phyloP scores from a whole-genome alignment of 169 alveolate genomes.

The Plasmodium reichenowi region DNA sequence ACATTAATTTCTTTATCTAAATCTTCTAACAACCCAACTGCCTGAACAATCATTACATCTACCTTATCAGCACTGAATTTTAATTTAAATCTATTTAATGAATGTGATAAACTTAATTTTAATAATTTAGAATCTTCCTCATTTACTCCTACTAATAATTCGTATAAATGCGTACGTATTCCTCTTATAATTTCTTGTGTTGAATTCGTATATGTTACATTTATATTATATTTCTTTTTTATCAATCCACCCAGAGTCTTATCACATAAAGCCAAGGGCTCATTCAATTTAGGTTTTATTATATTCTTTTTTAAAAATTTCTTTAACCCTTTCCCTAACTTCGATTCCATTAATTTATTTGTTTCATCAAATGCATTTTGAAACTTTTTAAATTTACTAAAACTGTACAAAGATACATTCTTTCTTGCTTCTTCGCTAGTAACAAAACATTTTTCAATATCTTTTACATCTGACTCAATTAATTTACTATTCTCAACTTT shows the following conservation, averaged over 20 bases:
- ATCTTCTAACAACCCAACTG: conserved; percentile 97
- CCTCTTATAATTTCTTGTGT: conserved; percentile 92
- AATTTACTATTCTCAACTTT: conserved; percentile 93
- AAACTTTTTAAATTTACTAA: conserved; percentile 77
- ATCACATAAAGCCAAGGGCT: conserved; percentile 92
- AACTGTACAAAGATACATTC: conserved; percentile 77
- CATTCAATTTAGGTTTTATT: conserved; percentile 90
- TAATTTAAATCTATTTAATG: conserved; percentile 95
- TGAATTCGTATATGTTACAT: conserved; percentile 87
- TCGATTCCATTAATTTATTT: conserved; percentile 91
- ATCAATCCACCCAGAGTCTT: conserved; percentile 91
- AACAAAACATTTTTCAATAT: conserved; percentile 88
- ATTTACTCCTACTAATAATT: conserved; percentile 88
- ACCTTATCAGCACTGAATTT: conserved; percentile 99
- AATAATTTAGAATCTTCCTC: conserved; percentile 85
- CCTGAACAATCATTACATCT: conserved; percentile 99
- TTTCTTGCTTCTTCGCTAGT: conserved; percentile 91
- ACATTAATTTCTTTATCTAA: conserved; percentile 98
- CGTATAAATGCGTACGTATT: conserved; percentile 88
- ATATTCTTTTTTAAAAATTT: conserved; percentile 95
- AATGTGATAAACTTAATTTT: conserved; percentile 91
- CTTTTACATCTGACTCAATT: conserved; percentile 90
- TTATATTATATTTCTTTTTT: conserved; percentile 89
- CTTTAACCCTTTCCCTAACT: conserved; percentile 94
- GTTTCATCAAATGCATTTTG: conserved; percentile 81